A percentile compares a stretch with the other conserved stretches of the same genome.
phyloP scores from a whole-genome alignment of 148 eudicot genomes.

The Camellia lanceoleosa region DNA sequence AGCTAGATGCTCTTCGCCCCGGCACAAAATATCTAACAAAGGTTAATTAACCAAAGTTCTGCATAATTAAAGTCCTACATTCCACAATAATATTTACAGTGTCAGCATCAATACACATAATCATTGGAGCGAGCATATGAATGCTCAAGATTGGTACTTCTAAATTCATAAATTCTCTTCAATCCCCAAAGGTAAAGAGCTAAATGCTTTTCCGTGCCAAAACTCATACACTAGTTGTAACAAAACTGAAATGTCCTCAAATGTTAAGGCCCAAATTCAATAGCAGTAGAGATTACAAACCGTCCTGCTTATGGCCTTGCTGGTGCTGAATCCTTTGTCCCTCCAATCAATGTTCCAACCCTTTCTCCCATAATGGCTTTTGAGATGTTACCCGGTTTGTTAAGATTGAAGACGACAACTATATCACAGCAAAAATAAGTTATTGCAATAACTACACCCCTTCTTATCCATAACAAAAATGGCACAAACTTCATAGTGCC shows the following conservation, averaged over 20 bases:
- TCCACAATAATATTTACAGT: not conserved
- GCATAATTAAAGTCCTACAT: not conserved
- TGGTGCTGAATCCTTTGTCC: slow-evolving; percentile 37
- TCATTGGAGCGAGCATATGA: not conserved
- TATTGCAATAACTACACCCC: not conserved
- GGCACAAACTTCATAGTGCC: not conserved
- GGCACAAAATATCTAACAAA: not conserved
- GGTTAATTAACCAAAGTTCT: too few relatives aligned
- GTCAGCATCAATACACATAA: not conserved
- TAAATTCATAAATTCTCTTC: not conserved
- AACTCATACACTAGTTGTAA: too few relatives aligned
- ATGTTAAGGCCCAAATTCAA: not conserved
- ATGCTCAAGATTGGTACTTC: not conserved
- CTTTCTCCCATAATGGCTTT: slow-evolving; percentile 88
- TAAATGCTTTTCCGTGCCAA: too few relatives aligned
- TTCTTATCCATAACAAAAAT: not conserved
- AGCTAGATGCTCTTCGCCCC: too few relatives aligned
- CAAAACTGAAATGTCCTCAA: not conserved
- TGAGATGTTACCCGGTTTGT: slow-evolving; percentile 75
- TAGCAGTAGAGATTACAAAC: not conserved
- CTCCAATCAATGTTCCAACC: slow-evolving; percentile 90
- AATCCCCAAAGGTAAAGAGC: too few relatives aligned
- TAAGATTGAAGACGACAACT: slow-evolving; percentile 94
- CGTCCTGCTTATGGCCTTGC: slow-evolving; percentile 20
- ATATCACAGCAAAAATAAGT: slow-evolving; percentile 12